Base-by-base conservation (phyloP, 2,329 filamentous ascomycete genomes). In the Fusarium sp. region DNA sequence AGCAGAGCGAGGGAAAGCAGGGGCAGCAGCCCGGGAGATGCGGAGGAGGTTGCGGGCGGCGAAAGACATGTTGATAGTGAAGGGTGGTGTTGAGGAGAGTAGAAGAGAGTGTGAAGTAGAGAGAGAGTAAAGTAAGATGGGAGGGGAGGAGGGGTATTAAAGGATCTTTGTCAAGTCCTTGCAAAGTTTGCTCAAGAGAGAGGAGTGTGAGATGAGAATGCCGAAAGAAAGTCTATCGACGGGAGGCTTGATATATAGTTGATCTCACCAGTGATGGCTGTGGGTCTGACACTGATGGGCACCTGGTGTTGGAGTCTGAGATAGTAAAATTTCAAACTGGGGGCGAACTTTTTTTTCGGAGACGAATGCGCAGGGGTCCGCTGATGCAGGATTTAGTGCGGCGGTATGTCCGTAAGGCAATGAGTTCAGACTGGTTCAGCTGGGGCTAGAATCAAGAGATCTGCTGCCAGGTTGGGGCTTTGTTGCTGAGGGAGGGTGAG, bases 21-120 rank as follows among this genome's bases (percentile, higher is more conserved):
- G 78, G 57, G 76, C 75, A 66, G 80, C 78, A 64, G 72, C 78
- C 67, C 81, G 80, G 64, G 79, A 76, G 66, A 81, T 71, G 61
- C 82, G 82, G 65, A 83, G 69, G 62, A 75, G 73, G 77, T 79
- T 81, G 76, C 81, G 80, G 68, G 80, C 75, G 51, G 79, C 78
- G 68, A 79, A 79, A 76, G 82, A 79, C 82, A 84, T 83, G 75
- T 68, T 80, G 73, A 60, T 73, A 51, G 27, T 7, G 67, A 38
- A 44, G 55, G 24, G 27, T 29, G 68, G 65, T 63, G 55, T 38
- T 61, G 46, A 51, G 17, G 46, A 27, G 46, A 29, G 53, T n/a
- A 44, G 35, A 53, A 70, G 67, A 51, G 62, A 67, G 63, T 44
- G 36, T 20, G 20, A 29, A 40, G 24, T 24, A 24, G 24, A n/a